A percentile compares a stretch with the other conserved stretches of the same genome.
Conservation (phyloP, 2,329 filamentous ascomycete genomes). For the Colletotrichum lentis region DNA sequence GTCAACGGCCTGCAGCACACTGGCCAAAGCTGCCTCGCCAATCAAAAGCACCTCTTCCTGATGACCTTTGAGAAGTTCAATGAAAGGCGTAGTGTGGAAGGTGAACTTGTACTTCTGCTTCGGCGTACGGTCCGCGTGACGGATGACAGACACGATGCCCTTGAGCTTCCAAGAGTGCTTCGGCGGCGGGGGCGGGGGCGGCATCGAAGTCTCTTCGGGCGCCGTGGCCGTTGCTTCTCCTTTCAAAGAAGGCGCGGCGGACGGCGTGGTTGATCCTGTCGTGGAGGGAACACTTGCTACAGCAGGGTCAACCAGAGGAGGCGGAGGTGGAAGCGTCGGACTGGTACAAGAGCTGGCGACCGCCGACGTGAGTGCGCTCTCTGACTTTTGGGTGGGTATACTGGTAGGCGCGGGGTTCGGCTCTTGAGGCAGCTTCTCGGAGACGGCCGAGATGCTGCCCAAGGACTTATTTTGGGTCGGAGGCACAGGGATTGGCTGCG, state of each 20-base stretch:
- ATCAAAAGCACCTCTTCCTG: constrained; percentile 96
- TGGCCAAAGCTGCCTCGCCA: constrained; percentile 86
- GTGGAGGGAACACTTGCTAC: constrained; percentile 47
- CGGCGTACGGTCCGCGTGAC: constrained; percentile 94
- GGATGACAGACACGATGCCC: constrained; percentile 94
- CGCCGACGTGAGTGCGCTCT: constrained; percentile 46
- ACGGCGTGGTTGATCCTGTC: constrained; percentile 50
- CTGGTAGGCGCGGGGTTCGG: constrained; percentile 26
- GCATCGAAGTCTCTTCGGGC: constrained; percentile 59
- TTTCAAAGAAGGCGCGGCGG: constrained; percentile 51
- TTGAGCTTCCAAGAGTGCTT: constrained; percentile 99
- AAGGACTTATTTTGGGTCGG: constrained; percentile 32
- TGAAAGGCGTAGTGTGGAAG: constrained; percentile 95
- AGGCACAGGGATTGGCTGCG: constrained; percentile 37
- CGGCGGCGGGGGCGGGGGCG: constrained; percentile 74
- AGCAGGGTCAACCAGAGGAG: constrained; percentile 36
- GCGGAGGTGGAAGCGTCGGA: constrained; percentile 48
- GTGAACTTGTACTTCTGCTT: constrained; percentile 99
- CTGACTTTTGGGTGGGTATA: constrained; percentile 46
- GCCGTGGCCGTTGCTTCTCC: constrained; percentile 44
- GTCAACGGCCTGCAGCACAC: constrained; percentile 88
- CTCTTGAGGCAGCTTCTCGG: constrained; percentile 34
- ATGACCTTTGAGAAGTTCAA: constrained; percentile 92
- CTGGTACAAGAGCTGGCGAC: constrained; percentile 49
- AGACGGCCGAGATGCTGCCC: constrained; percentile 24